Evolutionary conservation across 2,329 filamentous ascomycete species (phyloP), one percentile per base, ranked within the genome.

Genomic region (Claviceps sp.): DNA sequence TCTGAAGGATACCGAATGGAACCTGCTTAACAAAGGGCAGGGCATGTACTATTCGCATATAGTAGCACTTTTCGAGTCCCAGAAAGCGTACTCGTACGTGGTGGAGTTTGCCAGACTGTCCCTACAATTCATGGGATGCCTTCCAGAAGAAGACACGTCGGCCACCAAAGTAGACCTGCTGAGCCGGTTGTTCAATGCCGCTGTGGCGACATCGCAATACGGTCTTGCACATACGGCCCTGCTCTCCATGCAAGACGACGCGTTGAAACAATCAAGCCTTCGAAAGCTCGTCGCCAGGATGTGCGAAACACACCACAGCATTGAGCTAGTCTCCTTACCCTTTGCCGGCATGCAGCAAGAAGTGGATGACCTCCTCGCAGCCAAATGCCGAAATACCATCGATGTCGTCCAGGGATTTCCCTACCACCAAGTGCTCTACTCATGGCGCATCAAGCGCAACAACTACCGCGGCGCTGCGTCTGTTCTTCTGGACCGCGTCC

Each of bases 371-470:
- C 82, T 88, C 39, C 78, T 98, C 11, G 72, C 79, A 6, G 79
- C 82, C 38, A 80, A 87, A 59, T 88, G 86, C 63, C 79, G 79
- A 56, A 78, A 79, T 52, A 80, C 83, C 38, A 72, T 80, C 44
- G 85, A 88, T 52, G 77, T 88, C 39, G 73, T 71, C 52, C 72
- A 69, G 40, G 80, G 79, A 9, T 86, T 88, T n/a, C 86, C 88
- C 3, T 95, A 90, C 63, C 87, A 93, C 63, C 86, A 91, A 60
- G 85, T 96, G 52, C 79, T 97, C 47, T 95, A 96, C 65, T 83
- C 90, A 3, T 96, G 91, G 80, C 82, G 93, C 49, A 84, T 95
- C 57, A 82, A 82, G 55, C 84, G 84, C 58, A 81, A 82, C 61
- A 87, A 97, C 69, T 95, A 89, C 74, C 86, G 91, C 45, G 93